Evolutionary conservation across 2,329 filamentous ascomycete genomes (phyloP).

Genomic region (Alternaria brassicae): DNA sequence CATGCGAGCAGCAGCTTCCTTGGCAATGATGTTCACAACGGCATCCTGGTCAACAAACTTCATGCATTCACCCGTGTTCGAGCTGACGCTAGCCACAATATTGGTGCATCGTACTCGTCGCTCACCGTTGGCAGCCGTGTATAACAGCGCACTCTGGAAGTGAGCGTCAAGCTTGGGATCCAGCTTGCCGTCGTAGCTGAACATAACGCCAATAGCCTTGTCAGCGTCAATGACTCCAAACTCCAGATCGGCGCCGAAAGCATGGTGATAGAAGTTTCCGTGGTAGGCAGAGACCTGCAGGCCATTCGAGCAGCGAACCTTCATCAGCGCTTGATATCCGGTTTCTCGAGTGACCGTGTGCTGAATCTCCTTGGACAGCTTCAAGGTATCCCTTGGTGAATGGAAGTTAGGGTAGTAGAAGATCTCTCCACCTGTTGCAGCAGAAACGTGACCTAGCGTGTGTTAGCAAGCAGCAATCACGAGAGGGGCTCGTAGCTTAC

Average conservation of each 20-base stretch:
- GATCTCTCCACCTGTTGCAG: conserved; percentile 90
- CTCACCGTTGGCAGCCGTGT: conserved; percentile 89
- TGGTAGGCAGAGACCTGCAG: conserved; percentile 93
- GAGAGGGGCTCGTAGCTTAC: conserved; percentile 53
- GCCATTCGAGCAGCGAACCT: conserved; percentile 96
- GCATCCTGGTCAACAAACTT: conserved; percentile 97
- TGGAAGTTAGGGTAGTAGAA: conserved; percentile 99
- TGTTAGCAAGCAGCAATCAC: conserved; percentile 6
- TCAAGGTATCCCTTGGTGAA: conserved; percentile 81
- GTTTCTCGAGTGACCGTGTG: conserved; percentile 89
- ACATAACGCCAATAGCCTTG: conserved; percentile 89
- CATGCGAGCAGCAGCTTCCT: conserved; percentile 90
- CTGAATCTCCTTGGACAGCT: conserved; percentile 82
- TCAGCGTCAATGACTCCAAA: conserved; percentile 92
- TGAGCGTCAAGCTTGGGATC: conserved; percentile 95
- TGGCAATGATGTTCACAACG: conserved; percentile 84
- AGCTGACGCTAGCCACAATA: conserved; percentile 88
- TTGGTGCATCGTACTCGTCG: conserved; percentile 92
- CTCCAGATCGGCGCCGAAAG: conserved; percentile 92
- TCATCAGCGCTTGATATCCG: conserved; percentile 95
- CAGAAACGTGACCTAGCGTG: conserved; percentile 74
- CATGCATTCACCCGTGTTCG: conserved; percentile 81
- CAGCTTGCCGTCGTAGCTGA: conserved; percentile 96
- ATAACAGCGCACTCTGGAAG: conserved; percentile 93
- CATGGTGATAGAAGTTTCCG: conserved; percentile 95